Evolutionary conservation across 2,329 filamentous ascomycete species (phyloP).

Genomic region (Grosmannia clavigera): DNA sequence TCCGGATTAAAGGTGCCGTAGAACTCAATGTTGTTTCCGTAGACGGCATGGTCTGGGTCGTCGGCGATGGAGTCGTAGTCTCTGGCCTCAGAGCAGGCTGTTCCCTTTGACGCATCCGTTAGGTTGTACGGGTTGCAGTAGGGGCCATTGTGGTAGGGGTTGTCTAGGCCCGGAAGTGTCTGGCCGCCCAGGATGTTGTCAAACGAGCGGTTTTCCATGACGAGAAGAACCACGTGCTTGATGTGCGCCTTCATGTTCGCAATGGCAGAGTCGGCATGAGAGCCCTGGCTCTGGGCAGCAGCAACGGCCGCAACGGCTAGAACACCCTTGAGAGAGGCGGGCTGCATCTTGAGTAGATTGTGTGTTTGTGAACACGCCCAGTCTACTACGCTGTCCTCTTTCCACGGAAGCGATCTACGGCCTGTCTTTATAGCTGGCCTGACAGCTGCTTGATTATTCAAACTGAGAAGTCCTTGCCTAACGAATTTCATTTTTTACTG

Average conservation of each 20-base stretch:
- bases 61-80: conserved; percentile 28
- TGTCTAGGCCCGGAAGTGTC: conserved; percentile 24
- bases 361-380: background rate
- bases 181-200: conserved; percentile 31
- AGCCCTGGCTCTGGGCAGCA: background rate
- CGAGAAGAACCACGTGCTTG: conserved; percentile 34
- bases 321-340: background rate
- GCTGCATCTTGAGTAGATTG: background rate
- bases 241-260: conserved; percentile 24
- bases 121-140: conserved; percentile 29
- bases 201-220: conserved; percentile 32
- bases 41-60: conserved; percentile 28
- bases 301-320: conserved; percentile 6
- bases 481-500: background rate
- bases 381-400: background rate
- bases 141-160: conserved; percentile 27
- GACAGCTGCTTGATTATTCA: background rate
- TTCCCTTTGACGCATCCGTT: conserved; percentile 10
- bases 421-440: background rate
- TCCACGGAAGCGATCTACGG: background rate
- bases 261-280: conserved; percentile 8
- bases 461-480: background rate
- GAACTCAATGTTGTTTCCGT: conserved; percentile 31
- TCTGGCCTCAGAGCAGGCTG: conserved; percentile 20
- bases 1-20: conserved; percentile 26